A percentile compares a stretch with the other conserved stretches of the same genome.
Conservation (phyloP, 306 rosid genomes). For the Dalbergia oliveri region DNA sequence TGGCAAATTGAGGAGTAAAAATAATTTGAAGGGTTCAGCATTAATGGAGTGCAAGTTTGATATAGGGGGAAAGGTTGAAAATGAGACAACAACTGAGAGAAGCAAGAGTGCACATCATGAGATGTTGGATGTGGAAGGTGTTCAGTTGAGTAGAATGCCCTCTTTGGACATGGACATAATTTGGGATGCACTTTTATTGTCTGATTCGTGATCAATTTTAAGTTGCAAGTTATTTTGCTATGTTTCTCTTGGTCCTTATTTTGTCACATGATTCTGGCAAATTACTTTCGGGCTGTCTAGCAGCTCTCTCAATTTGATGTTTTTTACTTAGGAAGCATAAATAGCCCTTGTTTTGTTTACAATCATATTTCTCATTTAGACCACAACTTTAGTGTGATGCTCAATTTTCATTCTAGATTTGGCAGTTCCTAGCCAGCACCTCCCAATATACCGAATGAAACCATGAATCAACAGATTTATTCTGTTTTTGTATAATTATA, state of each 20-base stretch:
- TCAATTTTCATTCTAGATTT: conserved; percentile 34
- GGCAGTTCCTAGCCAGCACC: conserved; percentile 24
- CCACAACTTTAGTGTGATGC: conserved; percentile 6
- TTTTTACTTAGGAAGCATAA: conserved; percentile 22
- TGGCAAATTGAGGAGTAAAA: conserved; percentile 29
- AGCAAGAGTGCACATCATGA: conserved; percentile 58
- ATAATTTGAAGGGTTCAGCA: conserved; percentile 43
- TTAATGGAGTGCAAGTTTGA: conserved; percentile 54
- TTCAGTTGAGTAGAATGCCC: conserved; percentile 94
- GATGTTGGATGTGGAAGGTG: conserved; percentile 62
- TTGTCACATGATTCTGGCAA: too few species aligned
- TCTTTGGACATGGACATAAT: conserved; percentile 94
- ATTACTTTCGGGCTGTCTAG: too few species aligned
- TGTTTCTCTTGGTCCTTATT: too few species aligned
- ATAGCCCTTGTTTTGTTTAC: conserved; percentile 33
- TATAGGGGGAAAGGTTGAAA: conserved; percentile 43
- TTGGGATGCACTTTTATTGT: conserved; percentile 88
- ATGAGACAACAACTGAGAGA: conserved; percentile 49
- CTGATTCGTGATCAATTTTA: conserved; percentile 57
- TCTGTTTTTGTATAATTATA: conserved; percentile 17
- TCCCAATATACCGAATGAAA: background rate
- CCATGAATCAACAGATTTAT: conserved; percentile 13
- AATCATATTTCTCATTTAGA: conserved; percentile 32
- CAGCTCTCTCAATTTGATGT: background rate
- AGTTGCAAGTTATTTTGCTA: too few species aligned